Conservation (phyloP, 2,329 filamentous ascomycete species). For the Calonectria leucothoes region DNA sequence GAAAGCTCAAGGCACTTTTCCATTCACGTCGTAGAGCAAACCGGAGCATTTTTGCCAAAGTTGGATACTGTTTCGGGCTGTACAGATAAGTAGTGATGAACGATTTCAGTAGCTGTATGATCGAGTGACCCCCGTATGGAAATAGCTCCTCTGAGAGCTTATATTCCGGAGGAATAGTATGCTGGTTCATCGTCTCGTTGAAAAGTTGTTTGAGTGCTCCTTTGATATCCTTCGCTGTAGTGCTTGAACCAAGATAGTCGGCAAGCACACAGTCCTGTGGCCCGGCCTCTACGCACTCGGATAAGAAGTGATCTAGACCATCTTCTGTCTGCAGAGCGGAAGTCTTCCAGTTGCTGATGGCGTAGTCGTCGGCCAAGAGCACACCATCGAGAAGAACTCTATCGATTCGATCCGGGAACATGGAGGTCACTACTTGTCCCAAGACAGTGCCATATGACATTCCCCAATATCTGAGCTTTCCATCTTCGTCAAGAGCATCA, state of each 20-base stretch:
- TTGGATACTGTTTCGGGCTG: not conserved
- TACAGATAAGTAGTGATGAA: not conserved
- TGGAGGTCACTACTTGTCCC: constrained; percentile 29
- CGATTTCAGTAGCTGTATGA: not conserved
- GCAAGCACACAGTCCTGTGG: constrained; percentile 3
- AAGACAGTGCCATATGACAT: constrained; percentile 35
- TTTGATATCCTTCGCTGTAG: not conserved
- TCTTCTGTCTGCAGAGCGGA: constrained; percentile 10
- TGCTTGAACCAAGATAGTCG: not conserved
- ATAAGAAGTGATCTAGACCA: not conserved
- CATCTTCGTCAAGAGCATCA: constrained; percentile 49
- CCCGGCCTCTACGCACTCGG: constrained; percentile 17
- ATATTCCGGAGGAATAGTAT: not conserved
- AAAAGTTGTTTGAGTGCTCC: not conserved
- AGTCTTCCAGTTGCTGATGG: not conserved
- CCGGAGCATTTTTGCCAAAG: not conserved
- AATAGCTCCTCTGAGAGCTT: not conserved
- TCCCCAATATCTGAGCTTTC: constrained; percentile 49
- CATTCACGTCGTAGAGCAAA: constrained; percentile 5
- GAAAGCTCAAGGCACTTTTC: not conserved
- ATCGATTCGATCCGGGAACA: constrained; percentile 36
- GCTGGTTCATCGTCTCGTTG: not conserved
- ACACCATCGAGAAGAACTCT: constrained; percentile 33
- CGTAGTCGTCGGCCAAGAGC: constrained; percentile 26
- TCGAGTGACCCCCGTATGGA: not conserved